A percentile compares a stretch with the other conserved stretches of the same genome.
phyloP scores from a whole-genome alignment of 768 basidiomycete genomes.

The Omphalotus guepiniiformis region DNA sequence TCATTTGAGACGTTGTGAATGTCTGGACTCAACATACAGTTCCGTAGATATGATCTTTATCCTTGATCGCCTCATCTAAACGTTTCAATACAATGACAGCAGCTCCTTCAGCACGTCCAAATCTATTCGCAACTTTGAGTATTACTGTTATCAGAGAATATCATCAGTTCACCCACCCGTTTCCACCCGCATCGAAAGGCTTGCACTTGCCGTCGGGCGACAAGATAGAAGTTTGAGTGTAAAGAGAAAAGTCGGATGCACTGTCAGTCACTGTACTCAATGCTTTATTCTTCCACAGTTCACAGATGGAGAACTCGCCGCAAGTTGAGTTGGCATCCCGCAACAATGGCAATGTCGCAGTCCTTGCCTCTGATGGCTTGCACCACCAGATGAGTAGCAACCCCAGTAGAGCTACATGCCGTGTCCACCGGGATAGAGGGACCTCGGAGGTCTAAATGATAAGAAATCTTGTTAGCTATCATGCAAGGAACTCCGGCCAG shows the following conservation, averaged over 20 bases:
- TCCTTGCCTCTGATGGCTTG: slow-evolving; percentile 40
- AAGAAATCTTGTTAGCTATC: slow-evolving; percentile 38
- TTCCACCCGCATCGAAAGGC: slow-evolving; percentile 27
- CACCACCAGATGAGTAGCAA: slow-evolving; percentile 44
- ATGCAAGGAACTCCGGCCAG: slow-evolving; percentile 30
- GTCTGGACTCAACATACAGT: slow-evolving; percentile 21
- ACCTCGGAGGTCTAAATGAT: slow-evolving; percentile 36
- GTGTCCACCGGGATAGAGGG: slow-evolving; percentile 49
- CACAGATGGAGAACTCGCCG: slow-evolving; percentile 24
- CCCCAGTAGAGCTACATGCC: slow-evolving; percentile 40
- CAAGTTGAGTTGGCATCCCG: slow-evolving; percentile 37
- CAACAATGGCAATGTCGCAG: slow-evolving; percentile 44
- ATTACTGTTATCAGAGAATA: background rate
- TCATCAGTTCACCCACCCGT: slow-evolving; percentile 23
- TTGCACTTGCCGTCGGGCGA: slow-evolving; percentile 32
- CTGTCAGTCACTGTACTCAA: background rate
- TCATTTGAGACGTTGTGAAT: no score
- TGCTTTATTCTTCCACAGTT: slow-evolving; percentile 20
- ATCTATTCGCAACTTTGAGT: slow-evolving; percentile 19
- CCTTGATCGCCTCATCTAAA: slow-evolving; percentile 31
- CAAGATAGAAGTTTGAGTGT: slow-evolving; percentile 33
- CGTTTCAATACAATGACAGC: slow-evolving; percentile 36
- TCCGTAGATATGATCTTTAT: slow-evolving; percentile 37
- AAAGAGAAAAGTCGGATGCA: slow-evolving; percentile 24
- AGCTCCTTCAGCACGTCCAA: slow-evolving; percentile 35